Conservation (phyloP, 495 filamentous ascomycete species). For the Penicillium roqueforti region DNA sequence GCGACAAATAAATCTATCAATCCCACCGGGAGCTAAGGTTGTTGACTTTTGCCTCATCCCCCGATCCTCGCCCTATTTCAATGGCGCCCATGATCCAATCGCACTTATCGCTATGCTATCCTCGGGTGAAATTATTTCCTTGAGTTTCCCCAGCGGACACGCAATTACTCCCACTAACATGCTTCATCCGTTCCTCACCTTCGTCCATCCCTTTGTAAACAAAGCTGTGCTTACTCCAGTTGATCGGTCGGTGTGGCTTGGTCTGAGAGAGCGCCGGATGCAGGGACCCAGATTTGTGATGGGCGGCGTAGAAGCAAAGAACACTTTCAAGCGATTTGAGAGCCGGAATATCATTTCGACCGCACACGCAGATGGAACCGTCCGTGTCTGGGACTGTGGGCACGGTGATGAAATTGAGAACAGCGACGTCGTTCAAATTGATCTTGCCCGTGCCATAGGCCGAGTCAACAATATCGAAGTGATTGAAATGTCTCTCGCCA, state of each 20-base stretch:
- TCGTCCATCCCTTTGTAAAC: conserved; percentile 84
- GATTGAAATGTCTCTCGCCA: conserved; percentile 67
- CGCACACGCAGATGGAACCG: conserved; percentile 79
- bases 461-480: conserved; percentile 74
- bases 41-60: conserved; percentile 82
- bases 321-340: conserved; percentile 69
- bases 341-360: conserved; percentile 75
- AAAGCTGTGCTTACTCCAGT: conserved; percentile 61
- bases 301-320: conserved; percentile 68
- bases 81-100: conserved; percentile 83
- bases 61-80: conserved; percentile 74
- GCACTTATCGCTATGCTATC: conserved; percentile 72
- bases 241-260: conserved; percentile 77
- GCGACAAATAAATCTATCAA: conserved; percentile 62
- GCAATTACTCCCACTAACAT: conserved; percentile 88
- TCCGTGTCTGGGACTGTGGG: conserved; percentile 87
- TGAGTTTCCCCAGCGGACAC: conserved; percentile 88
- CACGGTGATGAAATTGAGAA: conserved; percentile 93
- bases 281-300: conserved; percentile 69
- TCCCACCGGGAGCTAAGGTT: conserved; percentile 73
- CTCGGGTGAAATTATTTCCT: conserved; percentile 80
- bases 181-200: conserved; percentile 74
- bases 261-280: conserved; percentile 72
- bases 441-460: conserved; percentile 77
- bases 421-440: conserved; percentile 71